Conservation (phyloP, 2,329 filamentous ascomycete species). For the Akanthomyces dipterigenus region DNA sequence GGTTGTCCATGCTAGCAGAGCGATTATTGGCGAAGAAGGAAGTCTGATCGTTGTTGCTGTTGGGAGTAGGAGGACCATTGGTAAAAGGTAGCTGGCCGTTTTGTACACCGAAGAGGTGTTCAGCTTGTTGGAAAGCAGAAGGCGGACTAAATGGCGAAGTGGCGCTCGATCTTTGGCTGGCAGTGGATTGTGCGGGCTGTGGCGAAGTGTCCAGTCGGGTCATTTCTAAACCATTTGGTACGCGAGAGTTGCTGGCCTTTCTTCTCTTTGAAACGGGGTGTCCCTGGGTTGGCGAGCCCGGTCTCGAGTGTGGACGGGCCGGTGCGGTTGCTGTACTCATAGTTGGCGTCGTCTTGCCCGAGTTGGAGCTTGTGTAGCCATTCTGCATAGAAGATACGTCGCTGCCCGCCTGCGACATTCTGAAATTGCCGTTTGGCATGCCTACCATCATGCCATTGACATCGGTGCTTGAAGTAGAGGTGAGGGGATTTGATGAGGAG, state of each 20-base stretch:
- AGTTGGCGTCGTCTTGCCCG: slow-evolving; percentile 27
- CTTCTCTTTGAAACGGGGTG: slow-evolving; percentile 72
- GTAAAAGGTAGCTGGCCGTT: slow-evolving; percentile 37
- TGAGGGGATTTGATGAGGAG: slow-evolving; percentile 17
- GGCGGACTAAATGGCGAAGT: slow-evolving; percentile 49
- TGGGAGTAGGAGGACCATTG: slow-evolving; percentile 60
- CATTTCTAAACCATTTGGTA: slow-evolving; percentile 73
- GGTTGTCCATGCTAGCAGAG: slow-evolving; percentile 58
- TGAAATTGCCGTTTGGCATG: slow-evolving; percentile 37
- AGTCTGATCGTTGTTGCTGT: slow-evolving; percentile 53
- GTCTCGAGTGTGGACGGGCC: slow-evolving; percentile 53
- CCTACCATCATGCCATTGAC: slow-evolving; percentile 26
- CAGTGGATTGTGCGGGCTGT: slow-evolving; percentile 30
- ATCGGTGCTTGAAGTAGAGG: slow-evolving; percentile 19
- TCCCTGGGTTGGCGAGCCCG: slow-evolving; percentile 61
- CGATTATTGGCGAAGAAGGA: slow-evolving; percentile 51
- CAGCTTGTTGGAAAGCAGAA: slow-evolving; percentile 36
- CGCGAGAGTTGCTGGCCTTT: slow-evolving; percentile 67
- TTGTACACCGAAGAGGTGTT: slow-evolving; percentile 40
- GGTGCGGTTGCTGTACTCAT: slow-evolving; percentile 15
- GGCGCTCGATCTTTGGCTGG: slow-evolving; percentile 32
- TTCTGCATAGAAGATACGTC: slow-evolving; percentile 52
- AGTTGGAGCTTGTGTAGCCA: slow-evolving; percentile 23
- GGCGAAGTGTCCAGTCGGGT: slow-evolving; percentile 64
- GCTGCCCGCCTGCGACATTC: slow-evolving; percentile 53